Percentiles rank a stretch among this genome's conserved stretches.
Evolutionary conservation across 2,329 filamentous ascomycete genomes (phyloP).

Genomic region (Arthrinium phaeospermum): DNA sequence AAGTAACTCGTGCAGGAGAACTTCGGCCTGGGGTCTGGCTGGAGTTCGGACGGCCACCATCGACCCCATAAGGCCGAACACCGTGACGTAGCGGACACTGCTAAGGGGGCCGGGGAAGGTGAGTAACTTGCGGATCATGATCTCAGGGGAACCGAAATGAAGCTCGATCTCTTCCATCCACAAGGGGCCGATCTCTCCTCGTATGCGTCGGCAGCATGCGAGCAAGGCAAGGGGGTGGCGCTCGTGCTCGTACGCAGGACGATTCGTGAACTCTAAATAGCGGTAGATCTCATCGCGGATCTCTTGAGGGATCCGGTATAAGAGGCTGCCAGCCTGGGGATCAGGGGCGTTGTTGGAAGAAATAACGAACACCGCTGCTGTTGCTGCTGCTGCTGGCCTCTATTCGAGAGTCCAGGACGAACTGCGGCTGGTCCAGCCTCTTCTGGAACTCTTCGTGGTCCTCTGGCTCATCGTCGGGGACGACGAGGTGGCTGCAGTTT

Average conservation of each 20-base stretch:
- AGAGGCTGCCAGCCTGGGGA: not conserved
- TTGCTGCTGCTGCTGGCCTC: no score
- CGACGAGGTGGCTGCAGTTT: slow-evolving; percentile 11
- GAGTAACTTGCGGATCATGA: not conserved
- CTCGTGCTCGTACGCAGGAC: no score
- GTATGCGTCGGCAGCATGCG: not conserved
- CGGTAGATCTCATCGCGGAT: not conserved
- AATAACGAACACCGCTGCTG: no score
- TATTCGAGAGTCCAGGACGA: no score
- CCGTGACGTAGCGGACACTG: not conserved
- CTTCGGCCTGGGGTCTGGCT: not conserved
- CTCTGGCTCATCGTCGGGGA: slow-evolving; percentile 39
- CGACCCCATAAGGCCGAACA: not conserved
- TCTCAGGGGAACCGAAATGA: not conserved
- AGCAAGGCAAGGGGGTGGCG: not conserved
- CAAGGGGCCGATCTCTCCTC: not conserved
- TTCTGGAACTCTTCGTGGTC: slow-evolving; percentile 38
- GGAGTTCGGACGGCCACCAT: not conserved
- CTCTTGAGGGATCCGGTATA: not conserved
- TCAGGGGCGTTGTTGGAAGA: not conserved
- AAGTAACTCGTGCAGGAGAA: not conserved
- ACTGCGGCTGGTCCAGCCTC: slow-evolving; percentile 37
- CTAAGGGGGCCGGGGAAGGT: not conserved
- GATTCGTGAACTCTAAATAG: fast-evolving
- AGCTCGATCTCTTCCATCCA: not conserved